These are phyloP conservation scores for Solanum pennellii DNA, from an alignment of 257 asterid species.

Conservation along the genomic window DNA sequence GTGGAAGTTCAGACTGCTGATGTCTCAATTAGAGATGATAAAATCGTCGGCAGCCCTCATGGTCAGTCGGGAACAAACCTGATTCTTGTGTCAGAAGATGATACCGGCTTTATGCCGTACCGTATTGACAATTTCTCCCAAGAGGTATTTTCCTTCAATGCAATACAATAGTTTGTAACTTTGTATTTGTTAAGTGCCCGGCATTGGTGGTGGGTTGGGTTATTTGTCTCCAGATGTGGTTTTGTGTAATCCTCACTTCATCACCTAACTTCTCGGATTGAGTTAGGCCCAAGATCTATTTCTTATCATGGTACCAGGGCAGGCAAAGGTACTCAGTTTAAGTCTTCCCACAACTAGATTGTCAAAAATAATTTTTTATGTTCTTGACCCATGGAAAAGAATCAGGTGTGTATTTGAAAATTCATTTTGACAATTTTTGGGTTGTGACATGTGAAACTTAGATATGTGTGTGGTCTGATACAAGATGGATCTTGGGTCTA, in stretches of 20 bases:
- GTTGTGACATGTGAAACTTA: background rate
- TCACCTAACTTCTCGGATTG: background rate
- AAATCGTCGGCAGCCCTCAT: constrained; percentile 65
- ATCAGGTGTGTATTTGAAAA: background rate
- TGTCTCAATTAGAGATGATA: constrained; percentile 61
- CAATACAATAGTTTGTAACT: background rate
- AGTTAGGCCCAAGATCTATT: background rate
- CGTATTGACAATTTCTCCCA: constrained; percentile 89
- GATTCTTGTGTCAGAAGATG: constrained; percentile 82
- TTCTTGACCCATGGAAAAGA: background rate
- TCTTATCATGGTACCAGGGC: background rate
- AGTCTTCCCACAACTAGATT: background rate
- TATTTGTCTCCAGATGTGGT: background rate
- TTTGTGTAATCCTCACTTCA: background rate
- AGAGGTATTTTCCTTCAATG: constrained; percentile 42
- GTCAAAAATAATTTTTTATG: background rate
- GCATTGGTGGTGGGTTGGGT: background rate
- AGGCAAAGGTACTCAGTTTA: background rate
- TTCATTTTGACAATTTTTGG: background rate
- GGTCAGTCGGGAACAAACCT: constrained; percentile 89
- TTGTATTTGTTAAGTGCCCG: background rate
- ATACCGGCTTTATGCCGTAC: constrained; percentile 96
- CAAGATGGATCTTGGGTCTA: background rate
- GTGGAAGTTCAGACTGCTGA: constrained; percentile 97
- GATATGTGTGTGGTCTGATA: background rate